A percentile compares a stretch with the other conserved stretches of the same genome.
phyloP scores from a whole-genome alignment of 192 early-diverging fungal species.

The Coemansia sp. region DNA sequence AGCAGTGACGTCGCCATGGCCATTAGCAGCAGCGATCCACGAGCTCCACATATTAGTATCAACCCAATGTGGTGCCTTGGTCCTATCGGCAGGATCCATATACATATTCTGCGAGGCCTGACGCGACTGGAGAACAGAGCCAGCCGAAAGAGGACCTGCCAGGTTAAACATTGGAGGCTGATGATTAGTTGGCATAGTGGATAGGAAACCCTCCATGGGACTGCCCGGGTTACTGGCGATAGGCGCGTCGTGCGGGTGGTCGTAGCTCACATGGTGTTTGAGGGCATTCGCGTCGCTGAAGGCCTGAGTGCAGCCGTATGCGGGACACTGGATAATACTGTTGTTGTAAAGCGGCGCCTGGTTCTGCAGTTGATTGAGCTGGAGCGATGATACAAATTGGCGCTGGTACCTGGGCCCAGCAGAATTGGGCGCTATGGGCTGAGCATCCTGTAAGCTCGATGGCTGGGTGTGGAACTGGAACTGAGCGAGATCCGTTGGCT shows the following conservation, averaged over 20 bases:
- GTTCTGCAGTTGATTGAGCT: constrained; percentile 9
- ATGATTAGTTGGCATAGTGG: constrained; percentile 23
- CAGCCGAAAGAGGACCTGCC: constrained; percentile 3
- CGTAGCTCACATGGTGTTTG: constrained; percentile 44
- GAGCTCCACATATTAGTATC: constrained; percentile 37
- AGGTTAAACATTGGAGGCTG: constrained; percentile 3
- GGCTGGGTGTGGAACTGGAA: constrained; percentile 22
- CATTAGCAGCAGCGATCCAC: constrained; percentile 56
- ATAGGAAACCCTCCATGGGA: constrained; percentile 30
- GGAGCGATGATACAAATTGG: constrained; percentile 17
- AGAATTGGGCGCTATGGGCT: constrained; percentile 10
- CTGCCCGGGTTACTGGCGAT: constrained; percentile 39
- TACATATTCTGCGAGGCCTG: constrained; percentile 12
- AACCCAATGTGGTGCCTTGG: constrained; percentile 52
- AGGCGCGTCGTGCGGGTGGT: constrained; percentile 24
- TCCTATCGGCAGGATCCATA: constrained; percentile 17
- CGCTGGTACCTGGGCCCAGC: constrained; percentile 14
- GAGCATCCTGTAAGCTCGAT: constrained; percentile 3
- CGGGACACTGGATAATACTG: constrained; percentile 28
- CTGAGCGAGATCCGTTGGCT: constrained; percentile 41
- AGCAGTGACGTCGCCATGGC: constrained; percentile 30
- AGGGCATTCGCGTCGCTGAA: constrained; percentile 47
- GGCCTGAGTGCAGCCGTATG: constrained; percentile 17
- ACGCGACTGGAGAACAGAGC: constrained; percentile 8
- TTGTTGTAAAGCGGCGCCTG: constrained; percentile 1